Evolutionary conservation across 1,139 yeast genomes (phyloP).

Genomic region (Kodamaea sp.): DNA sequence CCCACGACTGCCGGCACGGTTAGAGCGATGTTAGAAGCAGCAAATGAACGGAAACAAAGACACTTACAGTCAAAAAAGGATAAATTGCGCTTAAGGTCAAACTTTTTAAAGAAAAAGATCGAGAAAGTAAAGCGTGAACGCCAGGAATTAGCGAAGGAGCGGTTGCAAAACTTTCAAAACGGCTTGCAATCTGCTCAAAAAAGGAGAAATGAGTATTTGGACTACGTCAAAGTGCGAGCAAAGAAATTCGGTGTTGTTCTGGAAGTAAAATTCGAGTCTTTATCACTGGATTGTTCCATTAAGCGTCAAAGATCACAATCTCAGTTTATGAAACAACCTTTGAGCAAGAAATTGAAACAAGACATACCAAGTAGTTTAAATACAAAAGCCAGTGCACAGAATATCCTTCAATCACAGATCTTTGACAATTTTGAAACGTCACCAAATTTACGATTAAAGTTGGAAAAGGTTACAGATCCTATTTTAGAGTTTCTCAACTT

Average conservation of each 20-base stretch:
- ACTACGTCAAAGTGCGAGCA: constrained; percentile 16
- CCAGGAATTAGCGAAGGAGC: constrained; percentile 6
- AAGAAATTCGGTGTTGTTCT: constrained; percentile 1
- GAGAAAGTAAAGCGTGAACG: constrained; percentile 12
- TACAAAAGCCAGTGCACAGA: no score
- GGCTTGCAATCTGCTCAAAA: constrained; percentile 16
- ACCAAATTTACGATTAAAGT: neutral
- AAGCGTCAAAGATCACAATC: no score
- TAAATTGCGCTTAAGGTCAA: constrained; percentile 14
- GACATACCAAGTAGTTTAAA: no score
- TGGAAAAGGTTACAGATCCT: neutral
- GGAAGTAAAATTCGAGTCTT: no score
- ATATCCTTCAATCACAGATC: no score
- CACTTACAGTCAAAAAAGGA: constrained; percentile 9
- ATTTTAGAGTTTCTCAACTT: no score
- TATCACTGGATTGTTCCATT: no score
- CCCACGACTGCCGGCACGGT: no score
- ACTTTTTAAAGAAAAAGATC: constrained; percentile 14
- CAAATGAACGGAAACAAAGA: constrained; percentile 6
- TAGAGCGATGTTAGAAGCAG: neutral
- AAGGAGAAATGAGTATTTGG: constrained; percentile 18
- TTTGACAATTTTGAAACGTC: no score
- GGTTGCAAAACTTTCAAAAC: constrained; percentile 10
- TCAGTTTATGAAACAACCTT: no score
- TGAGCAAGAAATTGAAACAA: no score